Evolutionary conservation across 2,329 filamentous ascomycete genomes (phyloP), one percentile per base, ranked within the genome.

Genomic region (Colletotrichum caudatum): DNA sequence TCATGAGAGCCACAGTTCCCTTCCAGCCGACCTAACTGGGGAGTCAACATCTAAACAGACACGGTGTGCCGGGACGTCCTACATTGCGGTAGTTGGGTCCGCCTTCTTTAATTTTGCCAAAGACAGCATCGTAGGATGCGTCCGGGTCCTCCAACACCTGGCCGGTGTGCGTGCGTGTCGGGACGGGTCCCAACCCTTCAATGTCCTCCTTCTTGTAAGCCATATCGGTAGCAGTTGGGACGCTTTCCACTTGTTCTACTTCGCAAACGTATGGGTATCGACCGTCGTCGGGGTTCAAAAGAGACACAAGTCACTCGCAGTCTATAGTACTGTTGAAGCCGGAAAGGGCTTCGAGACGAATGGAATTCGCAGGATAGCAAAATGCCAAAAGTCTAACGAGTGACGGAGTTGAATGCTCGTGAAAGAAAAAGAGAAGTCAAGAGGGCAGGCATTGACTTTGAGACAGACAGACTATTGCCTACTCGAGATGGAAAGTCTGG

Each of bases 1-100:
- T 81, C 83, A 84, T 85, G 37, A 85, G 76, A 23, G 79, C 81
- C 0, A 78, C 75, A 16, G 84, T 84, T 29, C 82, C 83, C 1
- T 82, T 65, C 83, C 82, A 85, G 62, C 82, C 82, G 58, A 84
- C 80, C 82, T 81, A 35, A 23, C 46, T 23, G 20, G 50, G 23
- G 20, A 33, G 53, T 72, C 46, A 72, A 65, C 8, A 18, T 60
- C 54, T 23, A 9, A 23, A 26, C 18, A 18, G 2, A 9, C 6
- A n/a, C n/a, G 18, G 48, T 12, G 5, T 16, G 3, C 4, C 2
- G 81, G 74, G 14, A 80, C 74, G 14, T 70, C 74, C 72, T 74
- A 79, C 78, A 67, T 76, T 76, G 39, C 76, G 77, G 61, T 79
- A 79, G 66, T 79, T 79, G 48, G 78, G 78, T 0, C 78, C 78